These are phyloP conservation scores for Chrysosporium keratinophilum DNA, from an alignment of 2,329 filamentous ascomycete genomes.

Conservation along the genomic window DNA sequence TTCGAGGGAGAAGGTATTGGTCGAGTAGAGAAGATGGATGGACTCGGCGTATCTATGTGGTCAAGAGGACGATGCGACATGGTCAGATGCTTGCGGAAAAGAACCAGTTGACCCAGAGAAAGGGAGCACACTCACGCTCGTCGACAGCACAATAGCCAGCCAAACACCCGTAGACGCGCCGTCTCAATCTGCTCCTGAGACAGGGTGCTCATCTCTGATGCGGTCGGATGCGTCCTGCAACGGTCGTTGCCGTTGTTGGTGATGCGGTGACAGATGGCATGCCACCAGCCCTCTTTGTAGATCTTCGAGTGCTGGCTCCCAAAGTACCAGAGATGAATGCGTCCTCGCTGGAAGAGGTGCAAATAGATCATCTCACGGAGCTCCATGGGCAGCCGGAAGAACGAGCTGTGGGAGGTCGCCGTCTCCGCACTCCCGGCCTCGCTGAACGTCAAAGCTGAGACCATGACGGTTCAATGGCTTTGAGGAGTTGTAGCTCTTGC, in stretches of 20 bases:
- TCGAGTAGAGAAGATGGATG: constrained; percentile 7
- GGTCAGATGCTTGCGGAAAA: not conserved
- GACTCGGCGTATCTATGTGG: constrained; percentile 3
- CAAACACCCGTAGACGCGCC: constrained; percentile 6
- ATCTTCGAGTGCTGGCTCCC: not conserved
- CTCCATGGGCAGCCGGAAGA: constrained; percentile 8
- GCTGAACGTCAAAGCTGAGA: not conserved
- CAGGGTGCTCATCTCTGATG: not conserved
- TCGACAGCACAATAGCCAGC: constrained; percentile 7
- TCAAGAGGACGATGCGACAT: not conserved
- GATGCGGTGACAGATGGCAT: constrained; percentile 3
- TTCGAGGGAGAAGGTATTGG: constrained; percentile 6
- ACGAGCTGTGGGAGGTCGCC: not conserved
- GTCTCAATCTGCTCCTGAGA: not conserved
- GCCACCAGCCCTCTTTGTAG: constrained; percentile 7
- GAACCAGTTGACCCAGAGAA: not conserved
- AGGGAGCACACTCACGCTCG: constrained; percentile 2
- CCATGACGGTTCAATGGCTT: not conserved
- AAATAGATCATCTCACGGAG: constrained; percentile 9
- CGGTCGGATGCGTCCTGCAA: constrained; percentile 4
- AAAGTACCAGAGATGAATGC: constrained; percentile 8
- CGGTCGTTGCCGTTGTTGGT: constrained; percentile 7
- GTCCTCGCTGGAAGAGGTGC: constrained; percentile 7
- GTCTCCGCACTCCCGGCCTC: not conserved
- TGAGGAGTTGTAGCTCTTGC: no score